Evolutionary conservation across 257 asterid species (phyloP), one percentile per base, ranked within the genome.

Genomic region (Phtheirospermum japonicum): DNA sequence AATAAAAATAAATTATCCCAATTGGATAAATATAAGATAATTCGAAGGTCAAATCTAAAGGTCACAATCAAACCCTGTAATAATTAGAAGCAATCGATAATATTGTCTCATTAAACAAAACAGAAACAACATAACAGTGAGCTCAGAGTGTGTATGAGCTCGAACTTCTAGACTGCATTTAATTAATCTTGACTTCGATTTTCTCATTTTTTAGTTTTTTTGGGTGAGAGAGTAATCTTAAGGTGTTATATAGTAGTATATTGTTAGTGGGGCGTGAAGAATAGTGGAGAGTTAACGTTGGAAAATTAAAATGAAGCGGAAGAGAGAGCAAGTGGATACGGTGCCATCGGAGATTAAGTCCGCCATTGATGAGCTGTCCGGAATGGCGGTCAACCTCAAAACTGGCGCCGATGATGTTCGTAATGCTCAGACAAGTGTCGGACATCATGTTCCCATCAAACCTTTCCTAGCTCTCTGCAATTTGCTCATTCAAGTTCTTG

Each of bases 381-480:
- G 2, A 23, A 23, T 23, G 28, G 28, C 28, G 26, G 54, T 58
- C 63, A 77, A 77, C 74, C 66, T 70, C 66, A 77, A 75, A 53
- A 60, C 72, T 57, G 28, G 28, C 28, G 30, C 11, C 55, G 28
- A 14, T 5, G 50, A 13, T 9, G 55, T n/a, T n/a, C n/a, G n/a
- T n/a, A n/a, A 18, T 8, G 13, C 0, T 19, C 30, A 49, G 20
- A n/a, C n/a, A n/a, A n/a, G n/a, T n/a, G 0, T 2, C 26, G 45
- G 53, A 57, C 31, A 45, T n/a, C 71, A 74, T 62, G 71, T 86
- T 71, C 88, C 94, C 59, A 64, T 80, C 67, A 80, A 84, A 73
- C 87, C 95, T 45, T 86, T 91, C 76, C 87, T 91, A 32, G 85
- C 96, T 18, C 64, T 86, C 48, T 91, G 95, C 83, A 74, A 52